These are phyloP conservation scores for Actinomucor elegans DNA, from an alignment of 371 early-diverging fungal genomes.

Conservation along the genomic window DNA sequence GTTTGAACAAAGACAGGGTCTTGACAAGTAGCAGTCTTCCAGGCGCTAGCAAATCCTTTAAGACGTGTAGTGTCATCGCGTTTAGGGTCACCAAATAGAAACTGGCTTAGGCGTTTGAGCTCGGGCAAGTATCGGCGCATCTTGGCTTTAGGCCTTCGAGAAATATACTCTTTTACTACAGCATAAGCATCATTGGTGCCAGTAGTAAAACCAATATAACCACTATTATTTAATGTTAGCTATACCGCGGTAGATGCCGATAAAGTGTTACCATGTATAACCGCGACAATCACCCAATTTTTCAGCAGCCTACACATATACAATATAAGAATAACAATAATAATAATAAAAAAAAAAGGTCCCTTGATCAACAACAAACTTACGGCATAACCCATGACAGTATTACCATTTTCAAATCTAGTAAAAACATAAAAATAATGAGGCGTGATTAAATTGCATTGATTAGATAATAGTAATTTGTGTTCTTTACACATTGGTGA, in stretches of 20 bases:
- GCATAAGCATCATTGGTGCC: conserved; percentile 58
- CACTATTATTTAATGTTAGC: conserved; percentile 21
- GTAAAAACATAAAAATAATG: not conserved
- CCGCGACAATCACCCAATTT: conserved; percentile 48
- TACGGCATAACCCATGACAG: conserved; percentile 46
- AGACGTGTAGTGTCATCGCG: conserved; percentile 30
- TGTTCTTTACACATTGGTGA: conserved; percentile 44
- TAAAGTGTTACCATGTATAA: conserved; percentile 38
- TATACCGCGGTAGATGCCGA: not conserved
- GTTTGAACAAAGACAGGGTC: conserved; percentile 42
- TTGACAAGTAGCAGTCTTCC: conserved; percentile 36
- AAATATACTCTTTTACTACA: conserved; percentile 49
- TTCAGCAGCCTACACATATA: conserved; percentile 29
- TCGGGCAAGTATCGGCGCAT: conserved; percentile 36
- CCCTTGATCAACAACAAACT: conserved; percentile 4
- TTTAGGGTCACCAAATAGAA: conserved; percentile 31
- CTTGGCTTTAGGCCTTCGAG: conserved; percentile 22
- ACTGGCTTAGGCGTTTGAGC: conserved; percentile 29
- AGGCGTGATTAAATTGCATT: not conserved
- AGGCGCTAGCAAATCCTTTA: conserved; percentile 24
- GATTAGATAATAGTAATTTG: not conserved
- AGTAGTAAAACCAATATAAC: conserved; percentile 63
- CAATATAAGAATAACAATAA: too few species aligned
- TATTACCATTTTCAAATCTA: conserved; percentile 50
- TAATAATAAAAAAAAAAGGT: not conserved